These are phyloP conservation scores for Termitomyces sp. DNA, from an alignment of 768 basidiomycete genomes.

Conservation along the genomic window DNA sequence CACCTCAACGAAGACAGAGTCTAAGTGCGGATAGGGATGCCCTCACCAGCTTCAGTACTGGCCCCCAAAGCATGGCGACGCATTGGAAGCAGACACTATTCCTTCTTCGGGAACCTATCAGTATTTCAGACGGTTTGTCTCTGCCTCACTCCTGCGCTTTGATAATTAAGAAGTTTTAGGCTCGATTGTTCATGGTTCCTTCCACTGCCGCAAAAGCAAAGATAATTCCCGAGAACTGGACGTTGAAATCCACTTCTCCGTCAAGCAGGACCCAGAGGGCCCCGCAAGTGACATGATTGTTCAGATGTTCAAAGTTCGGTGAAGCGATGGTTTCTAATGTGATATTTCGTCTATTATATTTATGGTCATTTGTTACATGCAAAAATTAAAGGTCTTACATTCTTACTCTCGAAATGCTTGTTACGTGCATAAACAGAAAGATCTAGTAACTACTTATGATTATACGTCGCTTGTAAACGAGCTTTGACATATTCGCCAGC, in stretches of 20 bases:
- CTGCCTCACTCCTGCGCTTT: background rate
- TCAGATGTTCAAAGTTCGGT: constrained; percentile 79
- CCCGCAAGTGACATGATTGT: constrained; percentile 42
- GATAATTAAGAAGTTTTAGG: constrained; percentile 37
- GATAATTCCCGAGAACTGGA: constrained; percentile 85
- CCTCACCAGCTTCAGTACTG: constrained; percentile 83
- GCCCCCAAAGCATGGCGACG: constrained; percentile 80
- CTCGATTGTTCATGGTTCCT: constrained; percentile 69
- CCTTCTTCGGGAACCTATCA: constrained; percentile 73
- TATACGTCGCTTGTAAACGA: constrained; percentile 63
- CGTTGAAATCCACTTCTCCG: constrained; percentile 82
- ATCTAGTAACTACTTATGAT: constrained; percentile 1
- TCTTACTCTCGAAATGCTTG: background rate
- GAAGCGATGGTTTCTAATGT: constrained; percentile 9
- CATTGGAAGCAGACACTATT: constrained; percentile 98
- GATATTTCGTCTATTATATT: background rate
- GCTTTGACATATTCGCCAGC: constrained; percentile 84
- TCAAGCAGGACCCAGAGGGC: constrained; percentile 35
- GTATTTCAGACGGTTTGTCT: constrained; percentile 67
- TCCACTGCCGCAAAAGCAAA: constrained; percentile 76
- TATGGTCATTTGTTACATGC: background rate
- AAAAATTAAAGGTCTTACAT: background rate
- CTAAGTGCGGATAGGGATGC: constrained; percentile 40
- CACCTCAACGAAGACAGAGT: constrained; percentile 56
- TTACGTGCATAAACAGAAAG: no score